A percentile compares a stretch with the other conserved stretches of the same genome.
Evolutionary conservation across 2,329 filamentous ascomycete genomes (phyloP).

Genomic region (Arthroderma sp.): DNA sequence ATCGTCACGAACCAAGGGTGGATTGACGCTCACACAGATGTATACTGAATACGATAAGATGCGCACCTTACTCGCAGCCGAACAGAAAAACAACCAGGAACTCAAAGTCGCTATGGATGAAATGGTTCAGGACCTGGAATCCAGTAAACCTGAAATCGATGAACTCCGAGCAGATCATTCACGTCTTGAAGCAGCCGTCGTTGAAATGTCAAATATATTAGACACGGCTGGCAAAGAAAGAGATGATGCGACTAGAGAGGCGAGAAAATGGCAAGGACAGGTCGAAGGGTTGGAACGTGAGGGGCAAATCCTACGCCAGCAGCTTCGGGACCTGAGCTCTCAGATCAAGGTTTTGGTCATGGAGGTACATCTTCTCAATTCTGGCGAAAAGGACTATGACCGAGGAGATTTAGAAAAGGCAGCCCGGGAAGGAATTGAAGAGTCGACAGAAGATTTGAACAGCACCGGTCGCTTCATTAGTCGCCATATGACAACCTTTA

Average conservation of each 20-base stretch:
- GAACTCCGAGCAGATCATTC: slow-evolving; percentile 72
- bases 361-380: slow-evolving; percentile 61
- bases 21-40: slow-evolving; percentile 48
- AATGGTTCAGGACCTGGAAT: slow-evolving; percentile 72
- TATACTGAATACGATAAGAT: slow-evolving; percentile 49
- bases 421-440: slow-evolving; percentile 62
- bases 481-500: slow-evolving; percentile 79
- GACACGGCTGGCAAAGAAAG: slow-evolving; percentile 71
- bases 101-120: slow-evolving; percentile 69
- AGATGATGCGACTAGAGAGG: slow-evolving; percentile 63
- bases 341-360: slow-evolving; percentile 85
- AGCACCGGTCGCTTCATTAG: slow-evolving; percentile 83
- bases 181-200: slow-evolving; percentile 63
- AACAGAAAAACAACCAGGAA: slow-evolving; percentile 61
- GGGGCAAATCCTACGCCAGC: slow-evolving; percentile 65
- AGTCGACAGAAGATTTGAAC: slow-evolving; percentile 58
- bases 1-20: slow-evolving; percentile 39
- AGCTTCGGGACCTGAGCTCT: slow-evolving; percentile 75
- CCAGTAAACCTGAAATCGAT: slow-evolving; percentile 74
- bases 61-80: slow-evolving; percentile 56
- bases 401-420: slow-evolving; percentile 63
- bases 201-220: slow-evolving; percentile 71
- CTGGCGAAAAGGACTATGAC: slow-evolving; percentile 68
- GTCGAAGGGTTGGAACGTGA: slow-evolving; percentile 51
- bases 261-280: slow-evolving; percentile 64